phyloP scores from a whole-genome alignment of 495 filamentous ascomycete genomes.

The Tricharina praecox region DNA sequence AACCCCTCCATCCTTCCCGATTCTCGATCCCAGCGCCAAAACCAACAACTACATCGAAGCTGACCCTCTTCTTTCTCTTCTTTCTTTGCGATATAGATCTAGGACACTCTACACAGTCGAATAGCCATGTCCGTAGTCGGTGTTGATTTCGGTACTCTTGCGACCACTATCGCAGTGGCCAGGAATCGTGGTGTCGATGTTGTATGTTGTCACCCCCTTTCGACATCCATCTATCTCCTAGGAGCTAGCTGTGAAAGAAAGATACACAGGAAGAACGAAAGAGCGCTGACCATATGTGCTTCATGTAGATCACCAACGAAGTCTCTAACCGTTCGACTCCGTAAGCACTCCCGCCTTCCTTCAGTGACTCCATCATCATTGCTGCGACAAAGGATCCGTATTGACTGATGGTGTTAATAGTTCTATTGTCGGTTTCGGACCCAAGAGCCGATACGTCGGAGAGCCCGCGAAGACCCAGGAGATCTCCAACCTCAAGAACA shows the following conservation, averaged over 20 bases:
- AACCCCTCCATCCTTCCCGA: too few species aligned
- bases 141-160: constrained; percentile 91
- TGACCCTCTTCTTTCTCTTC: too few species aligned
- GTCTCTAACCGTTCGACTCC: constrained; percentile 96
- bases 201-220: constrained; percentile 42
- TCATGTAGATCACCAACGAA: constrained; percentile 79
- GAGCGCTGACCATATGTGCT: not conserved
- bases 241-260: not conserved
- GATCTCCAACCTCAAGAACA: constrained; percentile 99
- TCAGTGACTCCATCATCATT: too few species aligned
- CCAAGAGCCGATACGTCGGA: constrained; percentile 80
- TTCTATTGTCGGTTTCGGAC: constrained; percentile 84
- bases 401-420: constrained; percentile 34
- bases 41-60: too few species aligned
- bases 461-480: constrained; percentile 96
- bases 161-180: constrained; percentile 93
- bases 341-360: constrained; percentile 52
- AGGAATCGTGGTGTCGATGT: constrained; percentile 98
- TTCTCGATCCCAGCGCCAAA: too few species aligned
- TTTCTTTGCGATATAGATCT: too few species aligned
- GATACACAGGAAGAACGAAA: too few species aligned
- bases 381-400: too few species aligned
- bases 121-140: constrained; percentile 61
- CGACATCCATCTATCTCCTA: not conserved
- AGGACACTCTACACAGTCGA: too few species aligned